Percentiles rank a stretch among this genome's conserved stretches.
Conservation (phyloP, 2,329 filamentous ascomycete genomes). For the Lasiodiplodia citricola region DNA sequence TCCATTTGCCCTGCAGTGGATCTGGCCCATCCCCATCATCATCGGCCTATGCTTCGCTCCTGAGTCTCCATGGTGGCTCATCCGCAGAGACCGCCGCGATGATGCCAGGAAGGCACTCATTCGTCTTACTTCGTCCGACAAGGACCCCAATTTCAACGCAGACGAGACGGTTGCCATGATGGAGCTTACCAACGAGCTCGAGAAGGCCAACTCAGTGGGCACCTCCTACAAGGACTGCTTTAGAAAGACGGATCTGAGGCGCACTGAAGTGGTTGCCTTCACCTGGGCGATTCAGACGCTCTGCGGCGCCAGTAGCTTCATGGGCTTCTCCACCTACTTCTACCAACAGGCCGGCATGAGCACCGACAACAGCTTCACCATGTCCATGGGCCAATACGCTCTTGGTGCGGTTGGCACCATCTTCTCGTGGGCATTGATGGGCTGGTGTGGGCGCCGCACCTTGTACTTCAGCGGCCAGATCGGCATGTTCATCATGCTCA, state of each 20-base stretch:
- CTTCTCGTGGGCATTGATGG: constrained; percentile 80
- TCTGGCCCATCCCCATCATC: constrained; percentile 71
- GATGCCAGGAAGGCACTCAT: constrained; percentile 69
- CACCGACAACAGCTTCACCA: constrained; percentile 48
- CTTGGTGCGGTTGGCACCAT: constrained; percentile 78
- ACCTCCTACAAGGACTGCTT: constrained; percentile 82
- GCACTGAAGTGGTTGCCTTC: constrained; percentile 71
- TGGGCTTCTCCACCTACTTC: constrained; percentile 54
- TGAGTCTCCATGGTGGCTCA: constrained; percentile 75
- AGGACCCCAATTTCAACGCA: constrained; percentile 54
- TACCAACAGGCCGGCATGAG: constrained; percentile 53
- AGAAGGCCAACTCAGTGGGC: constrained; percentile 72
- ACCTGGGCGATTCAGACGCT: constrained; percentile 53
- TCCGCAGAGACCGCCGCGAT: constrained; percentile 65
- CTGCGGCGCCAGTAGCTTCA: constrained; percentile 47
- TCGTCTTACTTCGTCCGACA: constrained; percentile 62
- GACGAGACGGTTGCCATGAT: constrained; percentile 79
- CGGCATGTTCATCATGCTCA: constrained; percentile 65
- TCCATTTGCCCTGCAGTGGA: constrained; percentile 72
- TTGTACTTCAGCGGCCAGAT: constrained; percentile 71
- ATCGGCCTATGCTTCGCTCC: constrained; percentile 70
- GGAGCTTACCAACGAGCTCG: constrained; percentile 83
- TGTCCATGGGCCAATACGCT: constrained; percentile 60
- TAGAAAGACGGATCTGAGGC: constrained; percentile 73
- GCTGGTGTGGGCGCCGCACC: constrained; percentile 74